phyloP scores from a whole-genome alignment of 1,139 yeast genomes.

The Pichia sp. region DNA sequence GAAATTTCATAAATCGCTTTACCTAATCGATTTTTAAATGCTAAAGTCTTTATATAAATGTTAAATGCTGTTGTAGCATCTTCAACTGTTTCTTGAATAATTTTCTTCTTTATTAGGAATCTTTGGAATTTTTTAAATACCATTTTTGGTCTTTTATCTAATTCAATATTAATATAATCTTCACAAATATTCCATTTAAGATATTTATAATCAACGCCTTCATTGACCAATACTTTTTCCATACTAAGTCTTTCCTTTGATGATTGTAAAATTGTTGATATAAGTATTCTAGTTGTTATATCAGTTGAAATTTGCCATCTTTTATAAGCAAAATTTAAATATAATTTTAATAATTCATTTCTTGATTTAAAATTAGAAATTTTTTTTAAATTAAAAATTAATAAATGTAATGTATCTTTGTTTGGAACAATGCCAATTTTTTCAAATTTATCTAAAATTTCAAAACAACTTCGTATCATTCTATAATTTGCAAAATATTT shows the following conservation, averaged over 20 bases:
- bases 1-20: slow-evolving; percentile 4
- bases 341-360: slow-evolving; percentile 2
- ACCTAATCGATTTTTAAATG: background rate
- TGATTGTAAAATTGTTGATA: background rate
- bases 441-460: slow-evolving; percentile 7
- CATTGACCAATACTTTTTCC: slow-evolving; percentile 6
- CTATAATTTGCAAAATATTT: slow-evolving; percentile 7
- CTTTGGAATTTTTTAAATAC: background rate
- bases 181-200: slow-evolving; percentile 5
- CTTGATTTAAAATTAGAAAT: background rate
- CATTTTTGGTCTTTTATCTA: background rate
- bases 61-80: background rate
- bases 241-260: slow-evolving; percentile 5
- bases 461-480: background rate
- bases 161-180: slow-evolving; percentile 3
- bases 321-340: slow-evolving; percentile 1
- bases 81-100: background rate
- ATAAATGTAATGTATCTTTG: slow-evolving; percentile 9
- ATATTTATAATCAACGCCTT: slow-evolving; percentile 5
- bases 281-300: slow-evolving; percentile 5
- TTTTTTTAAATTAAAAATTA: slow-evolving; percentile 4
- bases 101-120: background rate
- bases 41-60: background rate
- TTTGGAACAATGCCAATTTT: slow-evolving; percentile 8
- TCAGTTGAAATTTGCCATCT: slow-evolving; percentile 10